These are phyloP conservation scores for Leccinellum rugosiceps DNA, from an alignment of 768 basidiomycete species.

Conservation along the genomic window DNA sequence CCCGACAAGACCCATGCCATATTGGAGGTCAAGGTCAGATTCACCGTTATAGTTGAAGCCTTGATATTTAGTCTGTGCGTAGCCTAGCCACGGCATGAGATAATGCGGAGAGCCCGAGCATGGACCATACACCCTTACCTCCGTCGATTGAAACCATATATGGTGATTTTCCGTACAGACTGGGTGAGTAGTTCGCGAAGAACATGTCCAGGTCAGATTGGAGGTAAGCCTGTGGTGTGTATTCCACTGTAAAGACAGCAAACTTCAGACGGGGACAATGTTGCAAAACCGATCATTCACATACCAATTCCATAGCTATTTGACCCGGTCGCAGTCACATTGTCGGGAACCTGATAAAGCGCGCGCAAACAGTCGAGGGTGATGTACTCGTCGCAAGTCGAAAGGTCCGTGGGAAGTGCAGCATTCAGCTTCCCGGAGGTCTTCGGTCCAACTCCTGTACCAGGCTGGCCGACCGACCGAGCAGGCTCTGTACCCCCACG, in stretches of 20 bases:
- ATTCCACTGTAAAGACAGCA: conserved; percentile 25
- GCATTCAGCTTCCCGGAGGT: conserved; percentile 11
- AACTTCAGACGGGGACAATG: not conserved
- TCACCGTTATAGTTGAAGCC: conserved; percentile 27
- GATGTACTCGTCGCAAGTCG: conserved; percentile 27
- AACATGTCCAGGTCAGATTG: conserved; percentile 31
- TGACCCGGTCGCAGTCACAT: conserved; percentile 8
- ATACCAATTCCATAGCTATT: conserved; percentile 19
- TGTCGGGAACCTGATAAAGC: conserved; percentile 23
- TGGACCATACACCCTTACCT: conserved; percentile 12
- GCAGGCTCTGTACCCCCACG: not conserved
- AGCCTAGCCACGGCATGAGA: conserved; percentile 6
- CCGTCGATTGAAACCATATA: conserved; percentile 32
- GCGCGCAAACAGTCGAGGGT: conserved; percentile 31
- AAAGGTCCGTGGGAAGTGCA: conserved; percentile 5
- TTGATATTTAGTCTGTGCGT: not conserved
- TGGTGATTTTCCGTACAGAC: conserved; percentile 25
- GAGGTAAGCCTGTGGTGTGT: conserved; percentile 30
- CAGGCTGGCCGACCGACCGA: not conserved
- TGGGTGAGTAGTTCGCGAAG: conserved; percentile 25
- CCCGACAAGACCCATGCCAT: conserved; percentile 28
- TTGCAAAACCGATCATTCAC: not conserved
- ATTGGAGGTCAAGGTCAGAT: conserved; percentile 33
- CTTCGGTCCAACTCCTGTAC: conserved; percentile 16
- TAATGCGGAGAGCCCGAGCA: not conserved